Base-by-base conservation (phyloP, 1,284 basidiomycete species). In the Melampsora allii-populina region DNA sequence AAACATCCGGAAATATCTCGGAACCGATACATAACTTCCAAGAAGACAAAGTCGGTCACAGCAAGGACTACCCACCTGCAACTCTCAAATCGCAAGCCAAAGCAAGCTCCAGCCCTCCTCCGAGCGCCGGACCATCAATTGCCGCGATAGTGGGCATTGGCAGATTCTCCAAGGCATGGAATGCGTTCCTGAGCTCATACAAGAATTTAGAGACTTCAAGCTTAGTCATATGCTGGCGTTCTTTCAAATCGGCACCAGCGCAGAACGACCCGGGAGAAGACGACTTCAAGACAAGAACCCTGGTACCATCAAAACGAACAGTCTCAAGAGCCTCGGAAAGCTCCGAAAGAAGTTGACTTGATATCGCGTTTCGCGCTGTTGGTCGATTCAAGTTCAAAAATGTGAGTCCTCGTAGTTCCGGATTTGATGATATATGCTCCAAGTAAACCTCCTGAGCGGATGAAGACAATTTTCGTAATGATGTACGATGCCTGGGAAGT, bases 51-150 rank as follows among this genome's bases (percentile, higher is more conserved):
- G 59, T 21, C 10, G n/a, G 29, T 7, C 19, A 7, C 12, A n/a
- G 59, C 31, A 64, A 56, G 50, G 45, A n/a, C 19, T 12, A 77
- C 80, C 74, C 79, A 91, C 91, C 89, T 73, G 90, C 92, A 21
- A 94, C 88, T 19, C 94, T 86, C 77, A 97, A 82, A 83, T 96
- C 94, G 82, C 91, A 94, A 1, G 91, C 89, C 67, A 96, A 85
- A 72, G 89, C 86, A 69, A 96, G 83, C 81, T 97, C 94, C 39
- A 94, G 84, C 1, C 94, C 94, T 29, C 94, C 94, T 9, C 94
- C 94, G 6, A 97, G 85, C 1, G 94, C 93, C 36, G 91, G 90
- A 0, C 94, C 94, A 79, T 96, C 94, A 66, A 97, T 90, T 5
- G 93, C 91, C 17, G 91, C 91, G 71, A 97, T 89, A 7, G 91